Conservation (phyloP, 805 yeast genomes). For the Debaryomyces castellii region DNA sequence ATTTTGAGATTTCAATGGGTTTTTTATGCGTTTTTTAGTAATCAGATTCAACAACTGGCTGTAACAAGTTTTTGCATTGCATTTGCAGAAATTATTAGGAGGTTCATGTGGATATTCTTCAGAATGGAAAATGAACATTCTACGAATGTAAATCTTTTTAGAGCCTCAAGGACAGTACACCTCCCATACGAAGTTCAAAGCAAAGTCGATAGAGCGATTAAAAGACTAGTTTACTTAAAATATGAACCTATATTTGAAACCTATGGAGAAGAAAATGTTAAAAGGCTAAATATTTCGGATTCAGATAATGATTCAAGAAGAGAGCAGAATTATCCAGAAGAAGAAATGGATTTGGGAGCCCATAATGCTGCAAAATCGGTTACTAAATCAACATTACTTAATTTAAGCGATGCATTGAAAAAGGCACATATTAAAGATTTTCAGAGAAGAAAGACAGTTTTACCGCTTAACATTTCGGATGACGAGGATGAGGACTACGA, state of each 20-base stretch:
- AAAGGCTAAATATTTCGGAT: neutral
- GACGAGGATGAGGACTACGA: constrained; percentile 38
- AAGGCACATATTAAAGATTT: constrained; percentile 85
- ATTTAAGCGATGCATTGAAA: constrained; percentile 56
- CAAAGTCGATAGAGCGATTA: constrained; percentile 36
- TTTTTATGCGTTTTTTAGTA: constrained; percentile 76
- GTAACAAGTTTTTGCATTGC: constrained; percentile 82
- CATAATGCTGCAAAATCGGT: neutral
- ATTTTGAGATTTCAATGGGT: constrained; percentile 88
- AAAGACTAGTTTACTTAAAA: constrained; percentile 33
- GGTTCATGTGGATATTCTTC: constrained; percentile 87
- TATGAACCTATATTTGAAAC: constrained; percentile 13
- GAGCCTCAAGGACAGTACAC: constrained; percentile 86
- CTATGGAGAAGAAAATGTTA: neutral
- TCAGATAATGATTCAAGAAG: neutral
- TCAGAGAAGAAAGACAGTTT: constrained; percentile 56
- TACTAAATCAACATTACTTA: constrained; percentile 34
- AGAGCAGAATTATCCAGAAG: constrained; percentile 12
- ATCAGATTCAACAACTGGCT: constrained; percentile 83
- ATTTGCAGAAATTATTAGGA: constrained; percentile 73
- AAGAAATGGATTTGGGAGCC: constrained; percentile 12
- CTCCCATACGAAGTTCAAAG: constrained; percentile 64
- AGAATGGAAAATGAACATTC: constrained; percentile 97
- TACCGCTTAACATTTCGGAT: constrained; percentile 26
- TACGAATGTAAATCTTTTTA: constrained; percentile 77